Percentiles rank a stretch among this genome's conserved stretches.
Conservation (phyloP, 2,329 filamentous ascomycete genomes). For the Apiospora marii region DNA sequence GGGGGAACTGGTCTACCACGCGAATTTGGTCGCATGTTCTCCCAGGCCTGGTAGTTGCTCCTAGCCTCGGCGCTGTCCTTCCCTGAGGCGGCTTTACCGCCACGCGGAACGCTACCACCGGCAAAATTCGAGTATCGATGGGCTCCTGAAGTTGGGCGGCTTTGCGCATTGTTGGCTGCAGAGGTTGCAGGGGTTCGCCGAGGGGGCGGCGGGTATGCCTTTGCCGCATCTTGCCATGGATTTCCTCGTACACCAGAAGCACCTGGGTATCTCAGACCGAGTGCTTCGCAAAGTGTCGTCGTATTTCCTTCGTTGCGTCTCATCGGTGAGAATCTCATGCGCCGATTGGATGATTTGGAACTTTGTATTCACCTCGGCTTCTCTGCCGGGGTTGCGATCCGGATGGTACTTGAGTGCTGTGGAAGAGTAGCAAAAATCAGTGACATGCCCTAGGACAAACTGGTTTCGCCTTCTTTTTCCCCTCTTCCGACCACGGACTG, state of each 20-base stretch:
- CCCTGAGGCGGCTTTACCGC: conserved; percentile 31
- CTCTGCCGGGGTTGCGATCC: conserved; percentile 85
- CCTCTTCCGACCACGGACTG: too few relatives aligned
- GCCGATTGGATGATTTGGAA: conserved; percentile 89
- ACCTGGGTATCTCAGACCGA: conserved; percentile 49
- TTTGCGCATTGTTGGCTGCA: conserved; percentile 24
- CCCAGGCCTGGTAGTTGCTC: conserved; percentile 44
- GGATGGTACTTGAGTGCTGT: conserved; percentile 85
- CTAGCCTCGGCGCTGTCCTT: conserved; percentile 39
- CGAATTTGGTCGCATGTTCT: conserved; percentile 41
- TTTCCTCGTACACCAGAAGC: conserved; percentile 65
- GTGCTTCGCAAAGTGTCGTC: conserved; percentile 54
- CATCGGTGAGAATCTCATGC: conserved; percentile 73
- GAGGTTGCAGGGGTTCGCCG: conserved; percentile 40
- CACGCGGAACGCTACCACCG: conserved; percentile 32
- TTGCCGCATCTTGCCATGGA: conserved; percentile 60
- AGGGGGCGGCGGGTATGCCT: conserved; percentile 60
- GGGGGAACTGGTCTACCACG: conserved; percentile 34
- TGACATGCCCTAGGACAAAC: conserved; percentile 21
- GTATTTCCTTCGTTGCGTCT: conserved; percentile 59
- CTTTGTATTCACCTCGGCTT: conserved; percentile 79
- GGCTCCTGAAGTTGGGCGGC: conserved; percentile 47
- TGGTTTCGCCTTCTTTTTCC: not conserved
- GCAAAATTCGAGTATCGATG: conserved; percentile 50
- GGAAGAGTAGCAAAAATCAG: conserved; percentile 36